Percentiles rank a stretch among this genome's conserved stretches.
Conservation (phyloP, 345 rosid species). For the Arabidopsis arenosa region DNA sequence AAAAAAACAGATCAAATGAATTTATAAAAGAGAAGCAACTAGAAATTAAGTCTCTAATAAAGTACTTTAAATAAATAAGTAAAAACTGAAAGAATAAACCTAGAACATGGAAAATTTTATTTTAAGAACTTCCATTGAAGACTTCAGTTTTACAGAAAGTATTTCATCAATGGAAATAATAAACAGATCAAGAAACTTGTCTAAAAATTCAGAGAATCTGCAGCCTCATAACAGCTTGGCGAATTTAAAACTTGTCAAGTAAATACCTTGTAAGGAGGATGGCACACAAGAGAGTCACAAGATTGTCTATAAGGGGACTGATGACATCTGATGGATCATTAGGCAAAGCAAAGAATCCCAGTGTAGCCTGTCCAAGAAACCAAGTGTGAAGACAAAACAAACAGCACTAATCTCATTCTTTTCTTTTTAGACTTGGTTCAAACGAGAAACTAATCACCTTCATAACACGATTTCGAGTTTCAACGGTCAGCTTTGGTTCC, state of each 20-base stretch:
- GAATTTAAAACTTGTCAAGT: constrained; percentile 15
- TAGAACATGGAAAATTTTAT: neutral
- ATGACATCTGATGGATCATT: constrained; percentile 88
- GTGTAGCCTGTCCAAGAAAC: constrained; percentile 74
- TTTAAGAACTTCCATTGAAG: constrained; percentile 1
- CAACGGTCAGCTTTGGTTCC: constrained; percentile 93
- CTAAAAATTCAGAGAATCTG: constrained; percentile 23
- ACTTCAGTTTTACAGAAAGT: constrained; percentile 19
- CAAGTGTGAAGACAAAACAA: constrained; percentile 3
- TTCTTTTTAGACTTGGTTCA: neutral
- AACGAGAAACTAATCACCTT: constrained; percentile 62
- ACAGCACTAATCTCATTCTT: neutral
- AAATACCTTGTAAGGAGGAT: constrained; percentile 94
- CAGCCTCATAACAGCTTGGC: constrained; percentile 22
- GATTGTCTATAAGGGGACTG: constrained; percentile 86
- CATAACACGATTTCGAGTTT: constrained; percentile 89
- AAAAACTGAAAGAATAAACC: constrained; percentile 27
- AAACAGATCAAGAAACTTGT: neutral
- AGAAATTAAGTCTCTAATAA: neutral
- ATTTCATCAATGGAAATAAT: constrained; percentile 21
- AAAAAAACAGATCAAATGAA: constrained; percentile 13
- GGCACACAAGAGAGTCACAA: constrained; percentile 91
- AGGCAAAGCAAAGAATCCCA: constrained; percentile 93
- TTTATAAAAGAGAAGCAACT: constrained; percentile 9
- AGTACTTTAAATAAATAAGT: constrained; percentile 3